Percentiles rank a stretch among this genome's conserved stretches.
phyloP scores from a whole-genome alignment of 257 asterid species.

The Solanum chiquidenum region DNA sequence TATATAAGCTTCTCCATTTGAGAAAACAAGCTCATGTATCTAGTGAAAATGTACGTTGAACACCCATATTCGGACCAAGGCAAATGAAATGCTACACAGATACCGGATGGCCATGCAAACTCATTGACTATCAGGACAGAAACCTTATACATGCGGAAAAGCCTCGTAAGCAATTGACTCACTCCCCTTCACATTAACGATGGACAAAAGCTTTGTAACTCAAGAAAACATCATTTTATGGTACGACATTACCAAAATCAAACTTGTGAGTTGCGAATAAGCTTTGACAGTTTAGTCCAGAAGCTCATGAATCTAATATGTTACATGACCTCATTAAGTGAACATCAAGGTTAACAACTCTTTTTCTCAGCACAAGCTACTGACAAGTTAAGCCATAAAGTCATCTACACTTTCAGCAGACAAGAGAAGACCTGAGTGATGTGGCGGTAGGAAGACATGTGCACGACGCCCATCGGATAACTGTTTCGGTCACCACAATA shows the following conservation, averaged over 20 bases:
- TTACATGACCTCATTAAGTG: not conserved
- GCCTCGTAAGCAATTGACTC: not conserved
- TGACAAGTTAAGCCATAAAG: not conserved
- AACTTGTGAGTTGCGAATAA: not conserved
- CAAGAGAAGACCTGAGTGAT: constrained; percentile 66
- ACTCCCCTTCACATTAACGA: not conserved
- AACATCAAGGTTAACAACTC: not conserved
- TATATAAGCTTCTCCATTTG: not conserved
- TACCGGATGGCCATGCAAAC: not conserved
- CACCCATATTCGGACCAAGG: not conserved
- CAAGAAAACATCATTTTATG: not conserved
- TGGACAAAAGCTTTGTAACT: not conserved
- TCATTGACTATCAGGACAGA: not conserved
- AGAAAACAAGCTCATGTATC: not conserved
- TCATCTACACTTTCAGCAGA: constrained; percentile 26
- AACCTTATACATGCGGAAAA: constrained; percentile 6
- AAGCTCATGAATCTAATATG: not conserved
- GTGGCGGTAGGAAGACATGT: constrained; percentile 51
- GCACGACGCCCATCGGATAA: constrained; percentile 82
- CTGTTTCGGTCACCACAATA: constrained; percentile 51
- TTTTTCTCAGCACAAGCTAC: not conserved
- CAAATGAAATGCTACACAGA: not conserved
- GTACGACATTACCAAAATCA: not conserved
- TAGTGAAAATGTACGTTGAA: not conserved
- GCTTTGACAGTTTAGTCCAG: not conserved